Percentiles rank a stretch among this genome's conserved stretches.
These are phyloP conservation scores for Dissophora ornata DNA, from an alignment of 192 early-diverging fungal genomes.

Conservation along the genomic window DNA sequence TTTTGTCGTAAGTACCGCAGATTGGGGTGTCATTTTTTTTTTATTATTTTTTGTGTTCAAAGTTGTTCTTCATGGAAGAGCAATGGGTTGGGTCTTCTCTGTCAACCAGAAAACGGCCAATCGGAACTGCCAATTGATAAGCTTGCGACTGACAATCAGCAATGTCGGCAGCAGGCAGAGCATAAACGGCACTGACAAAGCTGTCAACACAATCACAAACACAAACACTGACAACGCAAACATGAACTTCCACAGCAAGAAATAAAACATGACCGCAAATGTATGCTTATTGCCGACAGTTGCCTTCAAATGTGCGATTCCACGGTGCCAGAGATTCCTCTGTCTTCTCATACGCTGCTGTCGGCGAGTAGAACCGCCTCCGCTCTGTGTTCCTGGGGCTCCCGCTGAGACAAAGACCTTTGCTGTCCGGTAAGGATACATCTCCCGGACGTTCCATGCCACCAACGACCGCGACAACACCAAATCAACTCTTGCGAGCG, in stretches of 20 bases:
- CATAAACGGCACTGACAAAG: constrained; percentile 34
- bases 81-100: constrained; percentile 29
- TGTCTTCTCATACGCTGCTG: background rate
- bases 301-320: constrained; percentile 7
- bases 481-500: constrained; percentile 35
- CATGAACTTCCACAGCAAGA: constrained; percentile 35
- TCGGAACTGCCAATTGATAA: constrained; percentile 39
- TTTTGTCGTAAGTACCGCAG: too few relatives aligned
- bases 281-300: constrained; percentile 21
- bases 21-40: too few relatives aligned
- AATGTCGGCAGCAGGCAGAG: constrained; percentile 35
- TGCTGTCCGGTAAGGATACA: constrained; percentile 1
- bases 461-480: constrained; percentile 16
- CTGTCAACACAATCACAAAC: constrained; percentile 6
- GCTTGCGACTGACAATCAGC: constrained; percentile 13
- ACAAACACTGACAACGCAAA: constrained; percentile 33
- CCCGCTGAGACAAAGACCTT: constrained; percentile 14
- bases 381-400: background rate
- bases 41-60: background rate
- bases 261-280: constrained; percentile 23
- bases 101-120: constrained; percentile 43
- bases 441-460: constrained; percentile 1
- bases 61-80: constrained; percentile 3
- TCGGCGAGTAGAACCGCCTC: too few relatives aligned
- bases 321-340: constrained; percentile 29